Percentiles rank a stretch among this genome's conserved stretches.
Conservation (phyloP, 257 asterid species). For the Solanum virginianum region DNA sequence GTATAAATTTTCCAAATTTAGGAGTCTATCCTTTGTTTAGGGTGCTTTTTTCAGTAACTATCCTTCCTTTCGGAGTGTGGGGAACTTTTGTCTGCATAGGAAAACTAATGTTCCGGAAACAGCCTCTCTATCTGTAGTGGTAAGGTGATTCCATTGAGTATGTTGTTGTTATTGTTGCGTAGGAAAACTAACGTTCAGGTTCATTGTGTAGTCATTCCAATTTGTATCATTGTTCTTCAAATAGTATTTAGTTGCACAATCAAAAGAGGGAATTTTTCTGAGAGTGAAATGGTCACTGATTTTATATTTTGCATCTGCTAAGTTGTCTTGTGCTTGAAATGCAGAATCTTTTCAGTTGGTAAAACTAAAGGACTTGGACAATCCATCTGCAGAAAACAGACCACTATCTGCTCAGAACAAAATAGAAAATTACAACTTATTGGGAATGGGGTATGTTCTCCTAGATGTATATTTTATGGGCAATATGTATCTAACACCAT, state of each 20-base stretch:
- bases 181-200: background rate
- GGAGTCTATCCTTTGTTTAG: background rate
- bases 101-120: background rate
- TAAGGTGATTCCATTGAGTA: too few species aligned
- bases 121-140: too few species aligned
- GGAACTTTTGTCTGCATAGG: background rate
- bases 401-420: background rate
- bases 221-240: background rate
- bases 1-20: background rate
- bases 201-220: background rate
- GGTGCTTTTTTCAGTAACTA: background rate
- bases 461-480: background rate
- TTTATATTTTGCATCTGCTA: background rate
- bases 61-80: background rate
- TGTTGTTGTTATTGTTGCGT: background rate
- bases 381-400: background rate
- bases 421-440: background rate
- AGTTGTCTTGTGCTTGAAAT: background rate
- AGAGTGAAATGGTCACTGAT: background rate
- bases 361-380: background rate
- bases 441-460: background rate
- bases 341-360: conserved; percentile 4
- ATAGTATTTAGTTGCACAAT: background rate
- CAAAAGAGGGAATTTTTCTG: background rate
- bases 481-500: background rate